Base-by-base conservation (phyloP, 1,284 basidiomycete genomes). In the Marasmius oreades region DNA sequence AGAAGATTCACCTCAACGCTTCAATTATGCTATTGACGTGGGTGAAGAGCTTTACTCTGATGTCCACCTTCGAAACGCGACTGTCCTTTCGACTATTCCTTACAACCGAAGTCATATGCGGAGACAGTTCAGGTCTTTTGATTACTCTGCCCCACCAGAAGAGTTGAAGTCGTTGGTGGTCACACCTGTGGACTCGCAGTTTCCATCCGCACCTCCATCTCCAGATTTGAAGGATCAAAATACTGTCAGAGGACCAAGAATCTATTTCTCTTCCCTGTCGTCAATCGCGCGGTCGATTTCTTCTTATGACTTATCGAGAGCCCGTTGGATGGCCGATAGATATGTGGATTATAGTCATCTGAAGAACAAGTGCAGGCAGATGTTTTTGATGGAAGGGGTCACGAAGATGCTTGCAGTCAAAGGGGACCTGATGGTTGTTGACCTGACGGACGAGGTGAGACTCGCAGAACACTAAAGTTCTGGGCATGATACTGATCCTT, bases 281-380 rank as follows among this genome's bases (percentile, higher is more conserved):
- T 77, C 80, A 3, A 68, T 82, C 51, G 73, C 77, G 6, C 73
- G 76, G 37, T 79, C 81, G 0, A 73, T 81, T 22, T 73, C 75
- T 28, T 77, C 75, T 20, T 80, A 82, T 56, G 79, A 81, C 58
- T 77, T 79, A 57, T 81, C 77, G 53, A 72, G 79, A 14, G 77
- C 75, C 54, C 73, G 79, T 14, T 78, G 77, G 71, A 73, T 71
- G 59, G 70, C 74, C 55, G 72, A 78, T 20, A 76, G 78, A 31
- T 71, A 69, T 55, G 63, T 79, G 52, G 80, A 82, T 57, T 84
- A 80, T 58, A 77, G 75, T 55, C 71, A 79, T 1, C 66, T 84
- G 48, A 79, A 80, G 57, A 78, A 81, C 52, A 73, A 77, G 3
- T 82, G 79, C 57, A 71, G 80, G 28, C 78, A 83, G 55, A 82